Base-by-base conservation (phyloP, 2,329 filamentous ascomycete genomes). In the Fusarium veterinarium region DNA sequence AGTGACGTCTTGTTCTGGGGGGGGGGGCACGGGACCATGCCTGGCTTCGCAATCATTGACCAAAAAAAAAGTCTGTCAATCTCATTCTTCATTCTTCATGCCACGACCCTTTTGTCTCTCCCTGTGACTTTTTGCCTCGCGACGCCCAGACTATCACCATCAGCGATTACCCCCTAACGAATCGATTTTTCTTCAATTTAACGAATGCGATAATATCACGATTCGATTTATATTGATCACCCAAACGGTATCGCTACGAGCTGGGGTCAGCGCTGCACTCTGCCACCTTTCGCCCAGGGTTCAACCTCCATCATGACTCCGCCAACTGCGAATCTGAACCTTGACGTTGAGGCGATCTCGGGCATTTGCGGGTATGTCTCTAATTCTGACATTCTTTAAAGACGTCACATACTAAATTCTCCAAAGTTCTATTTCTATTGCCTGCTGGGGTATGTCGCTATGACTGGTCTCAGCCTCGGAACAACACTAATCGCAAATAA, bases 281-380 rank as follows among this genome's bases (percentile, higher is more conserved):
- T 72, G 57, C 61, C 66, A 67, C 56, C 65, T 60, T 48, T 74
- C 44, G 57, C 59, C 63, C 62, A 69, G 73, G 69, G 57, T 69
- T 73, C 49, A 53, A 40, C 23, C 49, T 53, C 25, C 72, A 73
- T 71, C 76, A 89, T 89, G 87, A 87, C 85, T 56, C 88, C 88
- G 55, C 87, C 88, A 8, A 87, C 87, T 25, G 83, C 79, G 41
- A 85, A 84, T n/a, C 81, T 90, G 69, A 92, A 93, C 81, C 86
- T 98, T 75, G 93, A 97, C 81, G 91, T 97, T 67, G 93, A 96
- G 80, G 95, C 95, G 68, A 91, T 98, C 77, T 97, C 94, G 76
- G 95, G 95, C 60, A 98, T 98, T 77, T 95, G 92, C 83, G 95
- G 92, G 92, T 93, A 82, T 77, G 89, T 77, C 19, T 58, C 45